Conservation (phyloP, 345 rosid genomes). For the Lepidium africanum region DNA sequence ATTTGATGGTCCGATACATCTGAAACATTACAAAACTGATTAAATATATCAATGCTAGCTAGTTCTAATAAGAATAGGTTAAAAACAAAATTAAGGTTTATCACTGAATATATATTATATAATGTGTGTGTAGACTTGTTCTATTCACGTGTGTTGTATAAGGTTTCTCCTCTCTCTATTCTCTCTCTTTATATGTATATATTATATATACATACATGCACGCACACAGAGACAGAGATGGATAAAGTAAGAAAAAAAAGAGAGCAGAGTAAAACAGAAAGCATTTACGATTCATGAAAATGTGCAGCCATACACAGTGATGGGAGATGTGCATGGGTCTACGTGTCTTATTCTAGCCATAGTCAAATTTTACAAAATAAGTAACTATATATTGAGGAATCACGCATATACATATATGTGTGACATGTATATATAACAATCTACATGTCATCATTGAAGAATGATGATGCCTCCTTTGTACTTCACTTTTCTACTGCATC, state of each 20-base stretch:
- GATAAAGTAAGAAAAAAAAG: constrained; percentile 22
- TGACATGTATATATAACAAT: not conserved
- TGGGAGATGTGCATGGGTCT: constrained; percentile 31
- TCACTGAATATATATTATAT: not conserved
- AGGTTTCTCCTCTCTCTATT: not conserved
- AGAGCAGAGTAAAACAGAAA: constrained; percentile 22
- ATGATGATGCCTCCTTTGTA: constrained; percentile 28
- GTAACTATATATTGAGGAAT: constrained; percentile 1
- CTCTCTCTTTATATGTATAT: not conserved
- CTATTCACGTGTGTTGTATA: constrained; percentile 19
- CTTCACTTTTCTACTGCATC: constrained; percentile 24
- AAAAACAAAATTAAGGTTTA: not conserved
- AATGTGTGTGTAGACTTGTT: not conserved
- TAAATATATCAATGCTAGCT: not conserved
- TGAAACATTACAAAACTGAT: constrained; percentile 4
- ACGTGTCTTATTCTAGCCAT: constrained; percentile 22
- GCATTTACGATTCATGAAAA: constrained; percentile 33
- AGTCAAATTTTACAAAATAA: not conserved
- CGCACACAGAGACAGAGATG: constrained; percentile 26
- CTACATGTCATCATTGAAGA: constrained; percentile 25
- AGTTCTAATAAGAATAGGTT: not conserved
- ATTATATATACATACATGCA: not conserved
- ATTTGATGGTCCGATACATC: constrained; percentile 34
- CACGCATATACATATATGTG: constrained; percentile 16
- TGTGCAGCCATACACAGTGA: constrained; percentile 26